phyloP scores from a whole-genome alignment of 306 rosid genomes.

The Datisca glomerata region DNA sequence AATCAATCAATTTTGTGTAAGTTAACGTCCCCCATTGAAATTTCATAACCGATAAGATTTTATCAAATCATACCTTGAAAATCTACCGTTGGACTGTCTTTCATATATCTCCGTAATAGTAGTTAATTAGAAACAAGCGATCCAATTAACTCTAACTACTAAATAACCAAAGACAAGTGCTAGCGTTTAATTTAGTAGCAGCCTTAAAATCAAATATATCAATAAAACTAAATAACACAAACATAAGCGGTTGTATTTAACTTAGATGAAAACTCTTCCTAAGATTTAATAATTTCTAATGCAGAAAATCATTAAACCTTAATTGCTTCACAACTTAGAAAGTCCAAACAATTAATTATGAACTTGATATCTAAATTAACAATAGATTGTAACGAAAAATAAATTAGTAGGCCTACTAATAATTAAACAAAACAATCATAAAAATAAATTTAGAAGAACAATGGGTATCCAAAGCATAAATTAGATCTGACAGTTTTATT shows the following conservation, averaged over 20 bases:
- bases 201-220: not conserved
- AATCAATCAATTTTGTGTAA: too few relatives aligned
- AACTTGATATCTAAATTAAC: not conserved
- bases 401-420: slow-evolving; percentile 1
- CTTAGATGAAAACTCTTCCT: not conserved
- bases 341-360: slow-evolving; percentile 1
- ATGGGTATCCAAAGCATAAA: not conserved
- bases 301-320: not conserved
- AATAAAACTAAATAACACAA: not conserved
- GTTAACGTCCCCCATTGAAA: too few relatives aligned
- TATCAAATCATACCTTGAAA: too few relatives aligned
- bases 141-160: not conserved
- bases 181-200: not conserved
- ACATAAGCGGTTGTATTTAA: slow-evolving; percentile 1
- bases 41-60: too few relatives aligned
- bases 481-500: slow-evolving; percentile 7
- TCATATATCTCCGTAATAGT: too few relatives aligned
- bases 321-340: not conserved
- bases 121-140: too few relatives aligned
- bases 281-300: not conserved
- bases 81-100: too few relatives aligned
- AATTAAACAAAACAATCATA: not conserved
- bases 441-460: not conserved
- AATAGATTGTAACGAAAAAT: not conserved
- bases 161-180: not conserved